Conservation (phyloP, 2,329 filamentous ascomycete genomes). For the Cladosporium oxysporum region DNA sequence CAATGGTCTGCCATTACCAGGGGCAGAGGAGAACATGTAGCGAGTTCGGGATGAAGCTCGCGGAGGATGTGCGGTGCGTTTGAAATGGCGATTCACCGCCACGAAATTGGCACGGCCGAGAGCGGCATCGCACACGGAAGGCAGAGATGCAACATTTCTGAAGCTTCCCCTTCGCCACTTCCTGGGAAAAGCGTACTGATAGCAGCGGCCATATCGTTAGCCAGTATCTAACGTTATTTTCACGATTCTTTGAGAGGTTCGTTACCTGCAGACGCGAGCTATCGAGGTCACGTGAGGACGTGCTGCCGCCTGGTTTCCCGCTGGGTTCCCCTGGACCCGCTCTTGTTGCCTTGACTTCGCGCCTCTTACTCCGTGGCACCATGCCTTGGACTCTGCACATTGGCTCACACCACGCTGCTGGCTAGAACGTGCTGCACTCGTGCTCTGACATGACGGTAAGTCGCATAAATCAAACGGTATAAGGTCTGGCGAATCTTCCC, state of each 20-base stretch:
- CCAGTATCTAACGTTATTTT: neutral
- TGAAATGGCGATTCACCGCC: neutral
- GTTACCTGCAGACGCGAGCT: neutral
- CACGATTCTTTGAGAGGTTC: neutral
- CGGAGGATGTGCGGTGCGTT: neutral
- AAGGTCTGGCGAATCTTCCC: neutral
- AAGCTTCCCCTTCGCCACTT: neutral
- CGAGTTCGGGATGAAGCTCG: neutral
- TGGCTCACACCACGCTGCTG: neutral
- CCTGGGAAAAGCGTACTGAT: neutral
- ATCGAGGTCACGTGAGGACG: neutral
- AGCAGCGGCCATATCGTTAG: neutral
- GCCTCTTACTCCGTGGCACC: neutral
- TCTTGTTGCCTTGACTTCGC: constrained; percentile 12
- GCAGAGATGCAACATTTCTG: neutral
- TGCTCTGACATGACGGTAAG: constrained; percentile 7
- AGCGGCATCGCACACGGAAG: neutral
- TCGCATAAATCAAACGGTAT: neutral
- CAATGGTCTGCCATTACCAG: neutral
- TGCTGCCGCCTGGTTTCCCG: neutral
- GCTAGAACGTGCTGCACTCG: neutral
- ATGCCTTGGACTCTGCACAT: neutral
- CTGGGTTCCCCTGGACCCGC: neutral
- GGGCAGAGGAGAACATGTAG: neutral
- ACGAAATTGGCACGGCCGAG: neutral